phyloP scores from a whole-genome alignment of 2,329 filamentous ascomycete genomes.

The Fusarium tupiense region DNA sequence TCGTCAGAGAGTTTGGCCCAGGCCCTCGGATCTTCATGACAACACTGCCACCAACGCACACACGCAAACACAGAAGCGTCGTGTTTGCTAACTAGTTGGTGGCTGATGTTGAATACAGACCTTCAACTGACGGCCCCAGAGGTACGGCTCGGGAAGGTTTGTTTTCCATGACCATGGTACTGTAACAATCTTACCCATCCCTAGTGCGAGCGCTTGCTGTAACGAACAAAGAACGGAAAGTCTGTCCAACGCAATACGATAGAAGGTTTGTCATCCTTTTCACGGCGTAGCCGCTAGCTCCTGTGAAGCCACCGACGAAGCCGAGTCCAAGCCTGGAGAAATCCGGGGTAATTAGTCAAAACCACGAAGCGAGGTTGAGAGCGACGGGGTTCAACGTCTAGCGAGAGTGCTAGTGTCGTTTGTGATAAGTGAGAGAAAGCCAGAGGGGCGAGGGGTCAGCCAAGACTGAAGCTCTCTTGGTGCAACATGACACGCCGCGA shows the following conservation, averaged over 20 bases:
- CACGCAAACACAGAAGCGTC: not conserved
- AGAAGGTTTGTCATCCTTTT: not conserved
- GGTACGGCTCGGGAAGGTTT: constrained; percentile 12
- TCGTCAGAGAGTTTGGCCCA: constrained; percentile 28
- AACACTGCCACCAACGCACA: constrained; percentile 4
- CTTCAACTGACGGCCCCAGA: constrained; percentile 8
- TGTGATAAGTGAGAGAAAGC: not conserved
- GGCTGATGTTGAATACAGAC: constrained; percentile 8
- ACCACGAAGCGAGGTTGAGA: not conserved
- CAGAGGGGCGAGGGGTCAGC: constrained; percentile 15
- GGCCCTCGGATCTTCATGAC: constrained; percentile 21
- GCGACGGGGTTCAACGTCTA: not conserved
- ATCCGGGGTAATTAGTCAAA: constrained; percentile 30
- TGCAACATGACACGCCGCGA: constrained; percentile 21
- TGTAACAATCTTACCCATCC: constrained; percentile 14
- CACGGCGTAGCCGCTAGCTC: constrained; percentile 21
- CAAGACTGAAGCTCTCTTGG: constrained; percentile 5
- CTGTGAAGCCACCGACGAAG: constrained; percentile 18
- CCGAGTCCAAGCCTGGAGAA: constrained; percentile 23
- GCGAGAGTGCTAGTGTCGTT: not conserved
- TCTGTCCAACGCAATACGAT: not conserved
- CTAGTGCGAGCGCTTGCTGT: constrained; percentile 1
- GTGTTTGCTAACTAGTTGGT: constrained; percentile 19
- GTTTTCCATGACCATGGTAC: constrained; percentile 23
- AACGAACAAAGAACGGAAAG: not conserved